Evolutionary conservation across 768 basidiomycete genomes (phyloP).

Genomic region (Filobasidium wieringae): DNA sequence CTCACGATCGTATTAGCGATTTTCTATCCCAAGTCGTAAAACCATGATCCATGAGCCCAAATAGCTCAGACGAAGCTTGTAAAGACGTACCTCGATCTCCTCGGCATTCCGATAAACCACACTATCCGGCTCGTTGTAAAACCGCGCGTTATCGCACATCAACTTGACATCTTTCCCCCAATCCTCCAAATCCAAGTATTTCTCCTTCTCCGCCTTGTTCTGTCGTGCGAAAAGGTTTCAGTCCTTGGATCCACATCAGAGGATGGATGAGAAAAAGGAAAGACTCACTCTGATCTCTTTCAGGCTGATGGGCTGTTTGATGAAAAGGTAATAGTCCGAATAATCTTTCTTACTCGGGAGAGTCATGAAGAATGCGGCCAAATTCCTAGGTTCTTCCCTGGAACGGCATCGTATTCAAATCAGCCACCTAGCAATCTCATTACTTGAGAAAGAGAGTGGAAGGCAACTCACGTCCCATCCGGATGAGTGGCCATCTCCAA

Average conservation of each 20-base stretch:
- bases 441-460: too few relatives aligned
- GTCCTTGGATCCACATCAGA: too few relatives aligned
- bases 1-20: not conserved
- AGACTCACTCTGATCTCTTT: slow-evolving; percentile 62
- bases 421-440: not conserved
- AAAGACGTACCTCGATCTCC: slow-evolving; percentile 23
- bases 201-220: slow-evolving; percentile 71
- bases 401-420: not conserved
- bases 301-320: slow-evolving; percentile 69
- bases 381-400: slow-evolving; percentile 9
- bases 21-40: not conserved
- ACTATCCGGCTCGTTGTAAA: slow-evolving; percentile 70
- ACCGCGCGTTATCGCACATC: slow-evolving; percentile 76
- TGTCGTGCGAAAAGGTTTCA: slow-evolving; percentile 40
- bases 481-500: not conserved
- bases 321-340: slow-evolving; percentile 67
- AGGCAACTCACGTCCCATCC: too few relatives aligned
- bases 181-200: slow-evolving; percentile 55
- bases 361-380: slow-evolving; percentile 63
- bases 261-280: too few relatives aligned
- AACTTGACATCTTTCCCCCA: slow-evolving; percentile 81
- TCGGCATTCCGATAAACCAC: slow-evolving; percentile 33
- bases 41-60: not conserved
- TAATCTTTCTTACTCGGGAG: slow-evolving; percentile 60
- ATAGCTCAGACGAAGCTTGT: not conserved